Conservation (phyloP, 257 asterid genomes). For the Forsythia viridissima region DNA sequence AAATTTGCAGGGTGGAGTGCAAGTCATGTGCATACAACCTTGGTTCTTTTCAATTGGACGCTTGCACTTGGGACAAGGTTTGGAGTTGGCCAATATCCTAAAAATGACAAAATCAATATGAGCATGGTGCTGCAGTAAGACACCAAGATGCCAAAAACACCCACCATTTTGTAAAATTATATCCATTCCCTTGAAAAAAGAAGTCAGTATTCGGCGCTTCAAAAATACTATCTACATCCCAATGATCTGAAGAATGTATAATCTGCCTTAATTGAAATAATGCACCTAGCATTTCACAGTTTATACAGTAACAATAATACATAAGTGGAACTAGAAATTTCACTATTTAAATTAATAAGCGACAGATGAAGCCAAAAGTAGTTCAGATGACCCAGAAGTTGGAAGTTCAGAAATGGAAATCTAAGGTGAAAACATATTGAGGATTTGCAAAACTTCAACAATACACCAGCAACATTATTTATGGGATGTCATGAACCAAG, state of each 20-base stretch:
- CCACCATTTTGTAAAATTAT: background rate
- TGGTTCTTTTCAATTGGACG: slow-evolving; percentile 99
- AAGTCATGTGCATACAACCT: slow-evolving; percentile 99
- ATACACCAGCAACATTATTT: background rate
- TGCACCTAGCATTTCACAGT: background rate
- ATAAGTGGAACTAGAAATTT: background rate
- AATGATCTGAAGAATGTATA: background rate
- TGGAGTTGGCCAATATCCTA: slow-evolving; percentile 99
- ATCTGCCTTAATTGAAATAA: background rate
- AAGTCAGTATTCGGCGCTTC: slow-evolving; percentile 6
- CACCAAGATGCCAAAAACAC: background rate
- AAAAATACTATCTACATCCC: background rate
- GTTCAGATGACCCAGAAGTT: background rate
- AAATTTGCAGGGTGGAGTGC: slow-evolving; percentile 99
- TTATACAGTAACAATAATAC: background rate
- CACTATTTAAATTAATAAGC: slow-evolving; percentile 6
- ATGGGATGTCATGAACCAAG: background rate
- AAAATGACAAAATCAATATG: slow-evolving; percentile 22
- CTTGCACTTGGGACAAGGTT: slow-evolving; percentile 99
- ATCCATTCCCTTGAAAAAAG: slow-evolving; percentile 1
- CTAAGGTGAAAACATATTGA: background rate
- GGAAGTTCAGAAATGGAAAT: background rate
- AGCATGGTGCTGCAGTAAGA: slow-evolving; percentile 16
- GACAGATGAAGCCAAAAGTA: background rate
- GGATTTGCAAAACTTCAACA: background rate